Evolutionary conservation across 495 filamentous ascomycete genomes (phyloP).

Genomic region (Letharia lupina): DNA sequence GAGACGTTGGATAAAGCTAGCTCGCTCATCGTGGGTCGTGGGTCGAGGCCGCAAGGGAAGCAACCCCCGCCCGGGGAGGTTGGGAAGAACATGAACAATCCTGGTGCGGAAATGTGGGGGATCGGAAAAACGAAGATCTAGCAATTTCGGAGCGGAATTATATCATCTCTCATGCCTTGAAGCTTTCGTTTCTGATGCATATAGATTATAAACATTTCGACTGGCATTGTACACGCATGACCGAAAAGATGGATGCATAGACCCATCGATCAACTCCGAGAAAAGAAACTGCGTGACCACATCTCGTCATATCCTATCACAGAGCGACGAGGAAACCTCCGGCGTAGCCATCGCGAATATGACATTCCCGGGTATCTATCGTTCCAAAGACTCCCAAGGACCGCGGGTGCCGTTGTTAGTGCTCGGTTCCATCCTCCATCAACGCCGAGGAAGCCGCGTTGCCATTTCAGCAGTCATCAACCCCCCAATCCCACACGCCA

Average conservation of each 20-base stretch:
- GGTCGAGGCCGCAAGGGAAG: neutral
- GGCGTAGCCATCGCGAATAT: too few relatives aligned
- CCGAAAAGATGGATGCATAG: neutral
- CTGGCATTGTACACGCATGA: neutral
- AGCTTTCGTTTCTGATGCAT: neutral
- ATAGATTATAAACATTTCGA: neutral
- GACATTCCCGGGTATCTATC: too few relatives aligned
- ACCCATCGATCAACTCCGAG: too few relatives aligned
- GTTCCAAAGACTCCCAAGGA: too few relatives aligned
- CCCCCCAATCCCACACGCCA: conserved; percentile 4
- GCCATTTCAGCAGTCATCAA: conserved; percentile 1
- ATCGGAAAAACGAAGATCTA: conserved; percentile 28
- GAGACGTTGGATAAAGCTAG: conserved; percentile 28
- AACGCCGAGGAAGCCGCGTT: too few relatives aligned
- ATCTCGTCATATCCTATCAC: too few relatives aligned
- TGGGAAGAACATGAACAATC: conserved; percentile 28
- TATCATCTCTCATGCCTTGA: neutral
- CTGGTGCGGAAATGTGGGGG: conserved; percentile 33
- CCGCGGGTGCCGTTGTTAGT: too few relatives aligned
- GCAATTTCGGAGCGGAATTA: neutral
- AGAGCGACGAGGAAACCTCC: too few relatives aligned
- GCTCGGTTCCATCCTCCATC: too few relatives aligned
- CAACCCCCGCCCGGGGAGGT: conserved; percentile 16
- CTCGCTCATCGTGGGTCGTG: conserved; percentile 4
- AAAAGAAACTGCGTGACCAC: too few relatives aligned